These are phyloP conservation scores for Suillus cothurnatus DNA, from an alignment of 768 basidiomycete species.

Conservation along the genomic window DNA sequence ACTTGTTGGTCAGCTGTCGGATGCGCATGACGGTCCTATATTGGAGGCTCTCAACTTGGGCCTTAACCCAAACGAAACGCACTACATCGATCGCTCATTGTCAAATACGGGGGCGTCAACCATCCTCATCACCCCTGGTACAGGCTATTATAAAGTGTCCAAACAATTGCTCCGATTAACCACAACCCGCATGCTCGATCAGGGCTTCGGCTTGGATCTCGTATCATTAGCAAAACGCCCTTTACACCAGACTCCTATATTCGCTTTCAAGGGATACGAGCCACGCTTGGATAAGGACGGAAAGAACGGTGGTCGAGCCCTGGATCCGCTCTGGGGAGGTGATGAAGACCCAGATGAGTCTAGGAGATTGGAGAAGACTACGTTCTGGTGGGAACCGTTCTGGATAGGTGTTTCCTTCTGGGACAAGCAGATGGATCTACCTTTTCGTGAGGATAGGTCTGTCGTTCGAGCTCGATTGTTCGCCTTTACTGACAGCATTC, in stretches of 20 bases:
- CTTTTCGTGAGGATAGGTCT: constrained; percentile 78
- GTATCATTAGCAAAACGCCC: constrained; percentile 90
- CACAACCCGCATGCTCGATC: constrained; percentile 90
- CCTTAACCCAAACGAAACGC: constrained; percentile 89
- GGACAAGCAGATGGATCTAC: constrained; percentile 86
- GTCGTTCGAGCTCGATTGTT: constrained; percentile 7
- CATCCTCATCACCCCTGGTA: constrained; percentile 89
- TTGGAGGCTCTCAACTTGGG: constrained; percentile 93
- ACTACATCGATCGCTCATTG: constrained; percentile 94
- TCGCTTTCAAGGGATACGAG: constrained; percentile 78
- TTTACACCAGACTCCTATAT: constrained; percentile 90
- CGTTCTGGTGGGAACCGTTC: constrained; percentile 91
- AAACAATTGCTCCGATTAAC: constrained; percentile 90
- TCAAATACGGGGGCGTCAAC: constrained; percentile 85
- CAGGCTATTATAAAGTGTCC: constrained; percentile 90
- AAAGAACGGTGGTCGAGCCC: constrained; percentile 47
- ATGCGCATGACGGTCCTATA: constrained; percentile 94
- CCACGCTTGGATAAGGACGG: constrained; percentile 53
- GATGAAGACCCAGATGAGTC: constrained; percentile 46
- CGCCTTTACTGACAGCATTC: constrained; percentile 4
- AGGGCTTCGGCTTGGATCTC: constrained; percentile 89
- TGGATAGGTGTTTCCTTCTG: constrained; percentile 83
- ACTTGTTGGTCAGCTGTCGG: constrained; percentile 76
- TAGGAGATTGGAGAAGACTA: constrained; percentile 47
- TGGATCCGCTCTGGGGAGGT: constrained; percentile 78